phyloP scores from a whole-genome alignment of 441 rosid genomes.

The Adansonia rubrostipa region DNA sequence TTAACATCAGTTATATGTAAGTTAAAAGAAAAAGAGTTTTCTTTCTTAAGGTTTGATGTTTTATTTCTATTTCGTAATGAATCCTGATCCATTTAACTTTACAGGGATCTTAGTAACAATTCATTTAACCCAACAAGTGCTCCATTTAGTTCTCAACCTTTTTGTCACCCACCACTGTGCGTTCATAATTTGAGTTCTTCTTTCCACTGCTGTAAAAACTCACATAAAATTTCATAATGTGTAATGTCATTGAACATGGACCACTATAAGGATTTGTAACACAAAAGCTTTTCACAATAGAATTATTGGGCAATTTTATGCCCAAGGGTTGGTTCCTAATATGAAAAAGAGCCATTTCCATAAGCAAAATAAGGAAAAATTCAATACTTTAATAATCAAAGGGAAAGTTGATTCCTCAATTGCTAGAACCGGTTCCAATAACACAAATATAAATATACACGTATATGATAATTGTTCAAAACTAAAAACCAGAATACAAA shows the following conservation, averaged over 20 bases:
- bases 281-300: slow-evolving; percentile 68
- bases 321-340: too few relatives aligned
- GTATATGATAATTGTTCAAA: too few relatives aligned
- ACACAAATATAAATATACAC: too few relatives aligned
- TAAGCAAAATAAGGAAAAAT: slow-evolving; percentile 33
- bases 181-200: slow-evolving; percentile 28
- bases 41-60: slow-evolving; percentile 6
- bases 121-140: slow-evolving; percentile 70
- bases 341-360: too few relatives aligned
- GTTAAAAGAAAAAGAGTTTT: slow-evolving; percentile 16
- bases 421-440: too few relatives aligned
- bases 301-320: neutral
- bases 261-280: slow-evolving; percentile 74
- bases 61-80: slow-evolving; percentile 14
- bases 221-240: slow-evolving; percentile 18
- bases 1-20: slow-evolving; percentile 80
- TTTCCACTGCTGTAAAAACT: slow-evolving; percentile 12
- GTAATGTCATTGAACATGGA: slow-evolving; percentile 77
- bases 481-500: too few relatives aligned
- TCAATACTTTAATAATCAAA: too few relatives aligned
- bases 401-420: too few relatives aligned
- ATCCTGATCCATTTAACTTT: slow-evolving; percentile 24
- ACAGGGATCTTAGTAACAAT: slow-evolving; percentile 92
- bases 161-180: slow-evolving; percentile 83
- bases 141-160: slow-evolving; percentile 88